Percentiles rank a stretch among this genome's conserved stretches.
Evolutionary conservation across 1,284 basidiomycete species (phyloP).

Genomic region (Ganoderma multipileum): DNA sequence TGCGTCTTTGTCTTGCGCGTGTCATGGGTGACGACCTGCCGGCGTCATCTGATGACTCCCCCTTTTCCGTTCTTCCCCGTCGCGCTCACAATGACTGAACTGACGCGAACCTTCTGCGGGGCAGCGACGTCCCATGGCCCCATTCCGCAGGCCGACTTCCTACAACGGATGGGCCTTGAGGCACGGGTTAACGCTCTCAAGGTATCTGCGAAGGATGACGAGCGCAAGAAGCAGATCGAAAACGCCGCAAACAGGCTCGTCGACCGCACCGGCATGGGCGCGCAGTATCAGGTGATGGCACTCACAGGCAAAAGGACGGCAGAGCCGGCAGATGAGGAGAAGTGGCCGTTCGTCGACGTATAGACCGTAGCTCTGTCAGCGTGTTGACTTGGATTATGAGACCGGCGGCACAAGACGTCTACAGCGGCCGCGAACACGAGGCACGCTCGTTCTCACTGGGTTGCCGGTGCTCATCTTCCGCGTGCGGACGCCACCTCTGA

Average conservation of each 20-base stretch:
- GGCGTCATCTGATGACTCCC: slow-evolving; percentile 18
- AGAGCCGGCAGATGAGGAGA: slow-evolving; percentile 28
- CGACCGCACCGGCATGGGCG: slow-evolving; percentile 70
- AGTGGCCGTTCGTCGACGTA: slow-evolving; percentile 43
- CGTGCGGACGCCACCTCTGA: slow-evolving; percentile 15
- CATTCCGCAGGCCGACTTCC: slow-evolving; percentile 66
- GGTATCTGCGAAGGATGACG: slow-evolving; percentile 52
- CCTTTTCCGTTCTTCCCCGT: slow-evolving; percentile 4
- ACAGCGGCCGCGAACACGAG: background rate
- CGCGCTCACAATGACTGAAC: background rate
- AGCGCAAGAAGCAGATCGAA: slow-evolving; percentile 49
- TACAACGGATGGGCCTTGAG: slow-evolving; percentile 63
- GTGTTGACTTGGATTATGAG: background rate
- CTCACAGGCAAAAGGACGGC: slow-evolving; percentile 43
- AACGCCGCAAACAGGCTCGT: slow-evolving; percentile 61
- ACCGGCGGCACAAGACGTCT: background rate
- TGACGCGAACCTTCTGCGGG: slow-evolving; percentile 3
- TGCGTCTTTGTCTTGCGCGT: slow-evolving; percentile 42
- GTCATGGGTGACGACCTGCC: background rate
- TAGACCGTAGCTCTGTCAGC: background rate
- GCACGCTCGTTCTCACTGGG: slow-evolving; percentile 10
- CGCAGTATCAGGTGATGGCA: slow-evolving; percentile 68
- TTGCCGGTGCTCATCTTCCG: background rate
- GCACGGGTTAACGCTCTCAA: slow-evolving; percentile 58
- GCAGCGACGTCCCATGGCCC: slow-evolving; percentile 55